Evolutionary conservation across 768 basidiomycete species (phyloP).

Genomic region (Cystobasidium ongulense): DNA sequence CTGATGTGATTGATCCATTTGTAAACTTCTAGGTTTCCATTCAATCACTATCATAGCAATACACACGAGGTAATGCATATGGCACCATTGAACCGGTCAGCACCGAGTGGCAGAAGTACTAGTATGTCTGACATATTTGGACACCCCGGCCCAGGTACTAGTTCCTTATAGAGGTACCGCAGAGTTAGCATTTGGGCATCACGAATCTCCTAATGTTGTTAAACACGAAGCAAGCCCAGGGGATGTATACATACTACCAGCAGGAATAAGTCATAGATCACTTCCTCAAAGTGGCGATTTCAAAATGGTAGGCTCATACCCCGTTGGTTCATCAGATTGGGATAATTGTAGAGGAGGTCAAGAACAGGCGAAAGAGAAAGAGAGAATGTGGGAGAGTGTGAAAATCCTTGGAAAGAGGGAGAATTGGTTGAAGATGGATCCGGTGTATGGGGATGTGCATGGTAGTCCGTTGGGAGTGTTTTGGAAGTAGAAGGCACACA

Average conservation of each 20-base stretch:
- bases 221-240: neutral
- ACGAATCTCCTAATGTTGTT: slow-evolving; percentile 4
- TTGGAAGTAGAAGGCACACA: neutral
- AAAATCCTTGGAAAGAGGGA: neutral
- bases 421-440: slow-evolving; percentile 14
- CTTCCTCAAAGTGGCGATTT: slow-evolving; percentile 3
- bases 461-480: neutral
- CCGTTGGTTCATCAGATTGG: slow-evolving; percentile 3
- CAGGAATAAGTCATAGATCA: slow-evolving; percentile 11
- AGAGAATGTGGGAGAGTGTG: slow-evolving; percentile 4
- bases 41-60: slow-evolving; percentile 23
- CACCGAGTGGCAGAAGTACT: neutral
- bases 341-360: slow-evolving; percentile 10
- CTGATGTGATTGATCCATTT: too few species aligned
- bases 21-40: slow-evolving; percentile 21
- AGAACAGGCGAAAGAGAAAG: neutral
- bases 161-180: slow-evolving; percentile 12
- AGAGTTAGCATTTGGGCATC: slow-evolving; percentile 17
- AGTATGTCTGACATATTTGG: neutral
- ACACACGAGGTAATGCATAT: slow-evolving; percentile 27
- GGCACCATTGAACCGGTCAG: too few species aligned
- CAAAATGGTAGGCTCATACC: slow-evolving; percentile 21
- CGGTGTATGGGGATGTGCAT: neutral
- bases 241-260: slow-evolving; percentile 19
- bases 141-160: neutral